Evolutionary conservation across 495 filamentous ascomycete genomes (phyloP), one percentile per base, ranked within the genome.

Genomic region (Lineolata rhizophorae): DNA sequence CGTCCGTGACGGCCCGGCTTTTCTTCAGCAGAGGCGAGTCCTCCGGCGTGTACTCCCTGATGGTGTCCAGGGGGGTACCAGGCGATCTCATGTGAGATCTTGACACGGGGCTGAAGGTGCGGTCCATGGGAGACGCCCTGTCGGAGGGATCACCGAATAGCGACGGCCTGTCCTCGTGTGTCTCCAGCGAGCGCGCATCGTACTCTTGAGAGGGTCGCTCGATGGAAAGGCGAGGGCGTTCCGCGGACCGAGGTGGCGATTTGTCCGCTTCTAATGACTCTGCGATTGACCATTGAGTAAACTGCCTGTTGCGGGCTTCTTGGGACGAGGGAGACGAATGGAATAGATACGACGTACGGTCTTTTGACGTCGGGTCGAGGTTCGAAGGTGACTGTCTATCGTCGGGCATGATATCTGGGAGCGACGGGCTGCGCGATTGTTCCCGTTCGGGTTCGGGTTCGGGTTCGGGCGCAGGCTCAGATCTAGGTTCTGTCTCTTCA

Each of bases 321-420:
- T 52, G 46, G 30, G 46, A 53, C n/a, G 57, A 55, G 3, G 62
- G 62, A 3, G 66, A 63, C 9, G 64, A 60, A 20, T 56, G 44
- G 38, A 71, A 67, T 2, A 71, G 51, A 17, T 57, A 47, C 13
- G 65, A 64, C 3, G 62, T 56, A 27, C 57, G 52, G 28, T 67
- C 64, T 37, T 65, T 65, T 3, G 60, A 59, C 2, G 56, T 59
- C 21, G 63, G 55, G 20, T 64, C 54, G n/a, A 60, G 47, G n/a
- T n/a, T n/a, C n/a, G n/a, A n/a, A n/a, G n/a, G n/a, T n/a, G n/a
- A n/a, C n/a, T n/a, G n/a, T n/a, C 44, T 10, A 5, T 25, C 18
- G 18, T 25, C 13, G 14, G 14, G 6, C 11, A 11, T 10, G 11
- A 6, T n/a, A n/a, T n/a, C n/a, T n/a, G n/a, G n/a, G n/a, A n/a